phyloP scores from a whole-genome alignment of 305 asterid genomes.

The Fraxinus nigra region DNA sequence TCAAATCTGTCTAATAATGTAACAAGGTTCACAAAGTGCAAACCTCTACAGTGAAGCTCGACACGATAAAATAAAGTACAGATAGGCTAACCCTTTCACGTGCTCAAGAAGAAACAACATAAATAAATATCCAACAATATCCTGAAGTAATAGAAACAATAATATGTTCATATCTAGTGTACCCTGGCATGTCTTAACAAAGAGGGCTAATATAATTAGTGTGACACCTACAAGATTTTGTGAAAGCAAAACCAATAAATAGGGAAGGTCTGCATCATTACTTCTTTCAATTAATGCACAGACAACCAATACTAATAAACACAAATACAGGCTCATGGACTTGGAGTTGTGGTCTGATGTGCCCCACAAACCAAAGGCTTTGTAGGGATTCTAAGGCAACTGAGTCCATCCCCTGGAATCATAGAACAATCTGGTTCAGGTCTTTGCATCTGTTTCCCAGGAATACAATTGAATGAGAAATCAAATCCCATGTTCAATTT shows the following conservation, averaged over 20 bases:
- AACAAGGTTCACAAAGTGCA: too few relatives aligned
- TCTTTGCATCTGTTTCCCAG: constrained; percentile 65
- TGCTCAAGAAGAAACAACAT: background rate
- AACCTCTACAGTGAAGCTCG: background rate
- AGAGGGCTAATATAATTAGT: background rate
- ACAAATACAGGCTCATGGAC: constrained; percentile 26
- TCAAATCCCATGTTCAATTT: constrained; percentile 60
- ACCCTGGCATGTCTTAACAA: constrained; percentile 1
- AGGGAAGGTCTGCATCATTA: constrained; percentile 3
- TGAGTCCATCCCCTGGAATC: constrained; percentile 58
- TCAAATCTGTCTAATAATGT: too few relatives aligned
- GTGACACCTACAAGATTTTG: constrained; percentile 6
- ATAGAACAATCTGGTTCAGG: constrained; percentile 71
- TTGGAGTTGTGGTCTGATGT: background rate
- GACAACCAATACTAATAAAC: constrained; percentile 21
- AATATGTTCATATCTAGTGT: background rate
- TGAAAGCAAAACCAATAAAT: constrained; percentile 13
- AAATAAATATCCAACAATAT: background rate
- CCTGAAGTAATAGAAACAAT: background rate
- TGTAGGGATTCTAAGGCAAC: constrained; percentile 69
- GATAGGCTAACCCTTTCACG: background rate
- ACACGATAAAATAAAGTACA: background rate
- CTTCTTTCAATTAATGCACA: constrained; percentile 20
- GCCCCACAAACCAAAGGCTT: constrained; percentile 60
- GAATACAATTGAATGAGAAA: constrained; percentile 72